Conservation (phyloP, 176 grass and related monocot genomes). For the Miscanthus lutarioriparius region DNA sequence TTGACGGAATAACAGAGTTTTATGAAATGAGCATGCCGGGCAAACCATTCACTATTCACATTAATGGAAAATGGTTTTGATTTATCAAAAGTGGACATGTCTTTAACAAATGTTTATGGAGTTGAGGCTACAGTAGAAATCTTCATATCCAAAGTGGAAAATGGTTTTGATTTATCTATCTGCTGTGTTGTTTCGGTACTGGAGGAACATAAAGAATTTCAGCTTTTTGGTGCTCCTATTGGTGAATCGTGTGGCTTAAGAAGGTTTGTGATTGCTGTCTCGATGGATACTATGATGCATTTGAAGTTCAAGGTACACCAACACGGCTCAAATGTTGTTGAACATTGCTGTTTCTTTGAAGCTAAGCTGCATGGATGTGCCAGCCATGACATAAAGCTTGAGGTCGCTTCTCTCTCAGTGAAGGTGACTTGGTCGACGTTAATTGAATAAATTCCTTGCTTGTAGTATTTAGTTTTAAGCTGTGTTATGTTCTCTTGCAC, state of each 20-base stretch:
- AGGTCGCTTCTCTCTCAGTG: not conserved
- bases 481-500: too few relatives aligned
- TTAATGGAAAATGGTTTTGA: too few relatives aligned
- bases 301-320: not conserved
- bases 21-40: not conserved
- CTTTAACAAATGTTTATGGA: not conserved
- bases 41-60: not conserved
- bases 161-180: not conserved
- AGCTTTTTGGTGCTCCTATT: not conserved
- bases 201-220: not conserved
- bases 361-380: not conserved
- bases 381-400: not conserved
- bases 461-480: too few relatives aligned
- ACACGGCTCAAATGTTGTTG: not conserved
- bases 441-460: too few relatives aligned
- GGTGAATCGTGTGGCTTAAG: not conserved
- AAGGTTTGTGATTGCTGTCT: not conserved
- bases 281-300: not conserved
- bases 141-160: not conserved
- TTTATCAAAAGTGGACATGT: not conserved
- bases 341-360: not conserved
- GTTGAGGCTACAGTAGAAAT: not conserved
- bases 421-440: not conserved
- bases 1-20: not conserved
- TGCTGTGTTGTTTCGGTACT: not conserved